These are phyloP conservation scores for Lachancea thermotolerans DNA, from an alignment of 805 yeast genomes.

Conservation along the genomic window DNA sequence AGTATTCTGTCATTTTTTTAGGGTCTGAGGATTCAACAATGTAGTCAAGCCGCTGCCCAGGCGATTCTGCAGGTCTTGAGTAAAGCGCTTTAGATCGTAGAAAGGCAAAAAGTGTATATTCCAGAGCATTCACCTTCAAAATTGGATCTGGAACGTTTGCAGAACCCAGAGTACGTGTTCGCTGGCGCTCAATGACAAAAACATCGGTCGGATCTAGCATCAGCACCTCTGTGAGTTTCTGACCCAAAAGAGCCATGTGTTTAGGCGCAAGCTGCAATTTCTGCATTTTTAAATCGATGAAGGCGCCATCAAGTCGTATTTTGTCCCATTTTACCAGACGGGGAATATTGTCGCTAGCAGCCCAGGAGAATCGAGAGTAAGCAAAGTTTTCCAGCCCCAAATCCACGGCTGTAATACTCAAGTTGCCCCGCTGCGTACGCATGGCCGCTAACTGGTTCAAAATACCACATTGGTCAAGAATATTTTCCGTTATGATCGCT, in stretches of 20 bases:
- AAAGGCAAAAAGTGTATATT: slow-evolving; percentile 28
- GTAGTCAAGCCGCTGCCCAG: not conserved
- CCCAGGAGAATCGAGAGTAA: slow-evolving; percentile 21
- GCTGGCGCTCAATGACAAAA: slow-evolving; percentile 49
- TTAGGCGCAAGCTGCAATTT: slow-evolving; percentile 6
- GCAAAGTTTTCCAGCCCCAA: slow-evolving; percentile 36
- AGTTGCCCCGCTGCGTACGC: slow-evolving; percentile 9
- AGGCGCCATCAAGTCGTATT: slow-evolving; percentile 23
- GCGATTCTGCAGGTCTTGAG: not conserved
- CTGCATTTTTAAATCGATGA: not conserved
- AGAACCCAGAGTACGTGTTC: slow-evolving; percentile 45
- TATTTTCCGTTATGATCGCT: slow-evolving; percentile 9
- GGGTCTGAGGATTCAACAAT: slow-evolving; percentile 25
- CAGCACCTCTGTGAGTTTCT: slow-evolving; percentile 23
- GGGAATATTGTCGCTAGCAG: slow-evolving; percentile 20
- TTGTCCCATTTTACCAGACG: slow-evolving; percentile 33
- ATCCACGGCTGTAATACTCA: slow-evolving; percentile 32
- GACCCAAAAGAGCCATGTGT: slow-evolving; percentile 14
- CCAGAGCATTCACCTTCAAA: slow-evolving; percentile 47
- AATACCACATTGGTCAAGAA: slow-evolving; percentile 11
- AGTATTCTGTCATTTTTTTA: slow-evolving; percentile 23
- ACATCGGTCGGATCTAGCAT: slow-evolving; percentile 32
- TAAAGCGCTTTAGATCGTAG: slow-evolving; percentile 4
- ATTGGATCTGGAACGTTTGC: slow-evolving; percentile 44
- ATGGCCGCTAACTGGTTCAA: slow-evolving; percentile 11